Base-by-base conservation (phyloP, 129 eudicot genomes). In the Mikania micrantha region DNA sequence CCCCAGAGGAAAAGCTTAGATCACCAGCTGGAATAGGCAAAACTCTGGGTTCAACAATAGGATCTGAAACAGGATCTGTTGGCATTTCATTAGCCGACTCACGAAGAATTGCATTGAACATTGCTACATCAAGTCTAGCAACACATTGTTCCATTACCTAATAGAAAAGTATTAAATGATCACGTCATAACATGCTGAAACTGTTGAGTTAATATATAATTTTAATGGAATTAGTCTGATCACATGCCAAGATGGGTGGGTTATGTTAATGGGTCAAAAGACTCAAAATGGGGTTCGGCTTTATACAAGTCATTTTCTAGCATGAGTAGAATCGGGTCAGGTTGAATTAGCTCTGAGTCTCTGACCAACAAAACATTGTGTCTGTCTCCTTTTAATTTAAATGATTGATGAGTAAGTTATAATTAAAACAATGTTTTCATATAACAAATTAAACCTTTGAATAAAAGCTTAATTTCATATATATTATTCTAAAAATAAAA, bases 1-100 rank as follows among this genome's bases (percentile, higher is more conserved):
- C 98, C 39, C 98, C 98, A 74, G 98, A 93, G 15, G 93, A 91
- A 59, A 93, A 93, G 74, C 92, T 93, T 84, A 88, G 84, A 41
- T 93, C 92, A 57, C 98, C 98, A 38, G 98, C 98, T 17, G 87
- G 92, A 72, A 88, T 93, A 58, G 98, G 98, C 83, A 93, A 77
- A 60, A 89, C 96, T 67, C 81, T 86, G 35, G 96, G 74, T 59
- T 93, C 98, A 50, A 93, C 87, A 25, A 93, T 89, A 35, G 98
- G 98, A 82, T 93, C 98, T 10, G 98, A 93, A 40, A 93, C 91
- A 62, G 98, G 98, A 79, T 93, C 98, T 9, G 96, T 86, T 16
- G 98, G 98, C 73, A 89, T 93, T 82, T 93, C 95, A 54, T 84
- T 80, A 31, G 85, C 96, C 2, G 98, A 93, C 78, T 93, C 98